Evolutionary conservation across 495 filamentous ascomycete species (phyloP).

Genomic region (Podospora australis): DNA sequence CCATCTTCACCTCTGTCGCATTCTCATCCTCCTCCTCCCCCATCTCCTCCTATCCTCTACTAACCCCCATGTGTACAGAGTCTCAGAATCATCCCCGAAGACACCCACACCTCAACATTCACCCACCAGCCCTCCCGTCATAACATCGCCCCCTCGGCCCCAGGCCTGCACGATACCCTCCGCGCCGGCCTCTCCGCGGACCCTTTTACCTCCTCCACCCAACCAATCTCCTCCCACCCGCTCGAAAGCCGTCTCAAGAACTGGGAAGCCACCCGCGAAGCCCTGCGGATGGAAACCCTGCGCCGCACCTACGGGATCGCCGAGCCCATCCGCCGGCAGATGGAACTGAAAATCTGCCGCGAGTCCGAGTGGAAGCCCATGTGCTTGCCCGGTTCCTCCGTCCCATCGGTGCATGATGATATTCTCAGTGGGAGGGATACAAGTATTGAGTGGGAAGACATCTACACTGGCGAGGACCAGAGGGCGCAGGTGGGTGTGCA

Average conservation of each 20-base stretch:
- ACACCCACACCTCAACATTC: conserved; percentile 51
- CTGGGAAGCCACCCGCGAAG: conserved; percentile 81
- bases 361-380: conserved; percentile 49
- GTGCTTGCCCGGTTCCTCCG: conserved; percentile 33
- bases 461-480: conserved; percentile 68
- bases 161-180: conserved; percentile 86
- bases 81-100: conserved; percentile 76
- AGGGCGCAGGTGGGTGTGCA: conserved; percentile 67
- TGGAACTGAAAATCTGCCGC: conserved; percentile 82
- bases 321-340: conserved; percentile 88
- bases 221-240: conserved; percentile 65
- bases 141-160: conserved; percentile 75
- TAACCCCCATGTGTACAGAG: conserved; percentile 53
- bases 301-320: conserved; percentile 82
- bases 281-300: conserved; percentile 78
- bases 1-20: no score
- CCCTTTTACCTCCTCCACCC: conserved; percentile 30
- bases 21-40: conserved; percentile 14
- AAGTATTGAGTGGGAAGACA: conserved; percentile 82
- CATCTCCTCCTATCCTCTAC: not conserved
- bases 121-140: conserved; percentile 49
- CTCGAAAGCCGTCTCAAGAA: conserved; percentile 80
- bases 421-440: conserved; percentile 72
- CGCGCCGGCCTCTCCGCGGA: conserved; percentile 65
- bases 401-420: conserved; percentile 61